Evolutionary conservation across 2,329 filamentous ascomycete species (phyloP).

Genomic region (Colletotrichum higginsianum): DNA sequence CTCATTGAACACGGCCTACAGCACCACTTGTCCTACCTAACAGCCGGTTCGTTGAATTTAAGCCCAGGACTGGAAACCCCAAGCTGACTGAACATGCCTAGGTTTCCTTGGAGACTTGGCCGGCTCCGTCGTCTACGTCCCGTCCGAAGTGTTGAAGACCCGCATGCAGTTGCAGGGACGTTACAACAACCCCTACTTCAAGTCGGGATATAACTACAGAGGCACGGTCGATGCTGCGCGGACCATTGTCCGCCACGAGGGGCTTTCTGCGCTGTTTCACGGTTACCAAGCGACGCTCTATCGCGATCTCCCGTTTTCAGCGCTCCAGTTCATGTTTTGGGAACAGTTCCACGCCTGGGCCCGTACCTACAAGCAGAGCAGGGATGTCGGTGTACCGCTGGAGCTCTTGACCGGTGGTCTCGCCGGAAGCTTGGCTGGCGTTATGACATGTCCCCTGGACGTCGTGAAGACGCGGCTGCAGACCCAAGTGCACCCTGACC

Average conservation of each 20-base stretch:
- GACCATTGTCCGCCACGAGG: conserved; percentile 88
- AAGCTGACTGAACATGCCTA: conserved; percentile 51
- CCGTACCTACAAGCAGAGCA: conserved; percentile 81
- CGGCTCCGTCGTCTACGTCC: conserved; percentile 94
- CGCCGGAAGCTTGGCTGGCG: conserved; percentile 92
- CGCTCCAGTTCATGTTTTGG: conserved; percentile 97
- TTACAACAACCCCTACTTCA: conserved; percentile 94
- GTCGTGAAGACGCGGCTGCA: conserved; percentile 98
- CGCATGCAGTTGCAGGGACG: conserved; percentile 94
- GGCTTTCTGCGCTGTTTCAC: conserved; percentile 88
- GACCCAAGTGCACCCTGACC: conserved; percentile 79
- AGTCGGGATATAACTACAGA: conserved; percentile 96
- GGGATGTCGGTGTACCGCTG: conserved; percentile 86
- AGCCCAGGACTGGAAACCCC: background rate
- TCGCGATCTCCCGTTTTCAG: conserved; percentile 95
- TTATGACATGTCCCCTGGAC: conserved; percentile 95
- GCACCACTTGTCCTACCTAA: conserved; percentile 87
- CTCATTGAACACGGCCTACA: conserved; percentile 89
- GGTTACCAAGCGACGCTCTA: conserved; percentile 98
- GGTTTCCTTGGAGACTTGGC: conserved; percentile 95
- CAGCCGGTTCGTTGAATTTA: conserved; percentile 74
- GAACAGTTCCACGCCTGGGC: conserved; percentile 92
- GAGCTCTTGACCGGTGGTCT: conserved; percentile 92
- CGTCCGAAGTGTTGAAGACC: conserved; percentile 98
- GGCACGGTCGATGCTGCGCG: conserved; percentile 86